These are phyloP conservation scores for Trichoderma simmonsii DNA, from an alignment of 2,329 filamentous ascomycete genomes.

Conservation along the genomic window DNA sequence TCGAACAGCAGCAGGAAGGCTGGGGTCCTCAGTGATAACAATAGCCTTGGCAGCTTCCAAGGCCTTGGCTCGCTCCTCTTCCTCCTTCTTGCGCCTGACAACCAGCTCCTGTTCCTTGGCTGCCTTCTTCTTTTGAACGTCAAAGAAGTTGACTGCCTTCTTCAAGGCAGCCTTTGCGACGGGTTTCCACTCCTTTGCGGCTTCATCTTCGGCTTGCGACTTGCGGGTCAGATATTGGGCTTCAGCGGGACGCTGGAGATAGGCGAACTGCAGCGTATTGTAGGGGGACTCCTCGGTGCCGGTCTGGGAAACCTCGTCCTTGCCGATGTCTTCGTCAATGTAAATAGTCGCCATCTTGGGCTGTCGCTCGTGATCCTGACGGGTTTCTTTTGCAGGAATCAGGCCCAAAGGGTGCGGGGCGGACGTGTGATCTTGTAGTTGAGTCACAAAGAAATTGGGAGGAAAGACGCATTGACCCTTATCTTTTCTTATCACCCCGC, in stretches of 20 bases:
- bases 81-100: constrained; percentile 23
- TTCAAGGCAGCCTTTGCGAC: constrained; percentile 25
- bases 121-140: constrained; percentile 25
- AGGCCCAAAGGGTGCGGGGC: constrained; percentile 5
- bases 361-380: not conserved
- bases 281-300: constrained; percentile 73
- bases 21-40: constrained; percentile 60
- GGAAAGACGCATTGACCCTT: constrained; percentile 5
- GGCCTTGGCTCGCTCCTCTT: constrained; percentile 27
- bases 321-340: constrained; percentile 73
- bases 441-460: constrained; percentile 15
- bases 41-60: constrained; percentile 78
- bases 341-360: constrained; percentile 35
- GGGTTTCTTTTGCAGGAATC: not conserved
- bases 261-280: constrained; percentile 76
- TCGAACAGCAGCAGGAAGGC: constrained; percentile 72
- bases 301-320: constrained; percentile 63
- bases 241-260: constrained; percentile 47
- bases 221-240: constrained; percentile 38
- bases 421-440: constrained; percentile 6
- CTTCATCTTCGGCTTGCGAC: constrained; percentile 46
- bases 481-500: constrained; percentile 20
- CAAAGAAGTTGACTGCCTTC: constrained; percentile 24
- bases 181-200: constrained; percentile 33
- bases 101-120: constrained; percentile 24